Evolutionary conservation across 257 asterid genomes (phyloP), one percentile per base, ranked within the genome.

Genomic region (Coffea eugenioides): DNA sequence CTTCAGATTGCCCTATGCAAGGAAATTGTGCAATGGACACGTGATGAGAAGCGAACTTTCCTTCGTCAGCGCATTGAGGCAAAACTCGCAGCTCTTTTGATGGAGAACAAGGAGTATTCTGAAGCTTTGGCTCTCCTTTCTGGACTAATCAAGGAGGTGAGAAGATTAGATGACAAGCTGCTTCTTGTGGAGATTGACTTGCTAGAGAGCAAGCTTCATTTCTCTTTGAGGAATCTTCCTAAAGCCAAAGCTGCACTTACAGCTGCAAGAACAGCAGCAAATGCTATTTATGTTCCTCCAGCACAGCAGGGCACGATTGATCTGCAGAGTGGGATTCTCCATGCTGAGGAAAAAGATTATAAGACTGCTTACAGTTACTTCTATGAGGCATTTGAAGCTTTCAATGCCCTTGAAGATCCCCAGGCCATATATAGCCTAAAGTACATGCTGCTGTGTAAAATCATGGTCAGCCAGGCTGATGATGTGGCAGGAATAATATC

Each of bases 61-160:
- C 90, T 87, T 73, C 90, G 90, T 61, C 90, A 87, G 80, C 80
- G 88, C n/a, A 85, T 85, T 69, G 90, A 87, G 81, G 87, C 88
- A 18, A 82, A 77, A 69, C 88, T 85, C 75, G 88, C 88, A 57
- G 87, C 88, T 61, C 88, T 87, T 31, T 70, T 87, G 84, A 82
- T 85, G 90, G 90, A 85, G 78, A 85, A 49, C 83, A 83, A 83
- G 83, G 88, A 85, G 82, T 87, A 85, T 76, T 51, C 88, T 13
- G 88, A 87, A 46, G 88, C 90, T 23, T 78, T 87, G 76, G 59
- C 87, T n/a, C 86, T 87, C 59, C 87, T 87, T 46, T 85, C 90
- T 0, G 85, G 83, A 25, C 81, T 87, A 65, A 81, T 87, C 77
- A 84, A 87, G 80, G 88, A 87, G 85, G 88, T 87, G 73, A 85